These are phyloP conservation scores for Fusarium euwallaceae DNA, from an alignment of 2,329 filamentous ascomycete genomes.

Conservation along the genomic window DNA sequence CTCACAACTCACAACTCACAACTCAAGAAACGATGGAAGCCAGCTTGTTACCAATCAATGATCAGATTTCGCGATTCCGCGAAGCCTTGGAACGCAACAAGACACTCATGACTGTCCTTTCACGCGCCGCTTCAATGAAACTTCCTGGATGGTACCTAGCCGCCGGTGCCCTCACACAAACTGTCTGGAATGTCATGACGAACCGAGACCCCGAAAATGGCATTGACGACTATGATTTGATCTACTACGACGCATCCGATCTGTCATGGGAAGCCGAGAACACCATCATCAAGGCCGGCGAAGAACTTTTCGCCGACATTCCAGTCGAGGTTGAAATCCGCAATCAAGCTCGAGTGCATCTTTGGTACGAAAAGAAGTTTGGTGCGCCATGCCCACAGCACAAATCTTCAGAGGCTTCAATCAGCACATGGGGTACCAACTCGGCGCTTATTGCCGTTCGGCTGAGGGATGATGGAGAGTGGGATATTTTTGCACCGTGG, in stretches of 20 bases:
- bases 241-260: slow-evolving; percentile 52
- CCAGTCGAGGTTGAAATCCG: slow-evolving; percentile 53
- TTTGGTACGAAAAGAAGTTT: slow-evolving; percentile 53
- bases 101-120: slow-evolving; percentile 47
- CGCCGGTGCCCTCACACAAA: slow-evolving; percentile 53
- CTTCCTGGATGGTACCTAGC: slow-evolving; percentile 55
- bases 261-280: slow-evolving; percentile 55
- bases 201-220: slow-evolving; percentile 48
- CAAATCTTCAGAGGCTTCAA: slow-evolving; percentile 49
- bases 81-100: slow-evolving; percentile 44
- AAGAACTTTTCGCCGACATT: slow-evolving; percentile 48
- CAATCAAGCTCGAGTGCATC: slow-evolving; percentile 55
- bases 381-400: slow-evolving; percentile 49
- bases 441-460: slow-evolving; percentile 52
- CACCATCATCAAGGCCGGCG: slow-evolving; percentile 48
- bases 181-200: slow-evolving; percentile 54
- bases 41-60: slow-evolving; percentile 44
- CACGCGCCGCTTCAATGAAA: slow-evolving; percentile 42
- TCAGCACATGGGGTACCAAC: slow-evolving; percentile 53
- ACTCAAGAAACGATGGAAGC: slow-evolving; percentile 18
- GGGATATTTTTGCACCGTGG: slow-evolving; percentile 53
- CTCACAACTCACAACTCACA: background rate
- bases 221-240: slow-evolving; percentile 55
- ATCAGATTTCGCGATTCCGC: slow-evolving; percentile 44
- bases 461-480: slow-evolving; percentile 40